These are phyloP conservation scores for Lentinus brumalis DNA, from an alignment of 768 basidiomycete genomes.

Conservation along the genomic window DNA sequence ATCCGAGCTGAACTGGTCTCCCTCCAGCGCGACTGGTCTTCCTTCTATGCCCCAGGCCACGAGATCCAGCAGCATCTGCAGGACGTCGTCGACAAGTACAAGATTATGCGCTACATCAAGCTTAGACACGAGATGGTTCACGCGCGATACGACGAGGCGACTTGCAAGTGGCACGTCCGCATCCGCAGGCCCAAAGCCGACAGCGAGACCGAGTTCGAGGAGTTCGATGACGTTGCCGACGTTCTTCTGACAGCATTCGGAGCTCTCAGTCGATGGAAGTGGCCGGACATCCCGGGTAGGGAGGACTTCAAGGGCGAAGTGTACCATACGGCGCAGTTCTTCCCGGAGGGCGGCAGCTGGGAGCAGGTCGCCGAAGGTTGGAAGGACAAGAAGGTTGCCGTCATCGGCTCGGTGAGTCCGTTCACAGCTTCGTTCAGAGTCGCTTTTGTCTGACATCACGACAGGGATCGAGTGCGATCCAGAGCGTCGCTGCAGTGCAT, in stretches of 20 bases:
- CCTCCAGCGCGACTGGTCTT: constrained; percentile 57
- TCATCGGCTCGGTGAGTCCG: constrained; percentile 58
- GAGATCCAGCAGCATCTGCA: constrained; percentile 62
- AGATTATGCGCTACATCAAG: constrained; percentile 54
- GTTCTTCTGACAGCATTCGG: constrained; percentile 60
- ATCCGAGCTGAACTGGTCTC: background rate
- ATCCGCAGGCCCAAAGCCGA: constrained; percentile 32
- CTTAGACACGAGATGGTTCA: constrained; percentile 54
- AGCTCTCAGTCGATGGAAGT: constrained; percentile 57
- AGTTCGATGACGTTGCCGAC: constrained; percentile 56
- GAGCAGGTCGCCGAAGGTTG: constrained; percentile 49
- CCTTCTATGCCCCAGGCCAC: constrained; percentile 58
- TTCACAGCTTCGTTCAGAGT: background rate
- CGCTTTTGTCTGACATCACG: no score
- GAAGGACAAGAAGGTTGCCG: constrained; percentile 54
- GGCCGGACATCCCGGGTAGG: constrained; percentile 67
- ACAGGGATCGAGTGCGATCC: constrained; percentile 64
- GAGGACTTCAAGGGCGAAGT: constrained; percentile 57
- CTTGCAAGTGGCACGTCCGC: constrained; percentile 58
- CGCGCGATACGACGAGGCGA: constrained; percentile 51
- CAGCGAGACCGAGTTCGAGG: constrained; percentile 40
- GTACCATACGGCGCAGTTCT: constrained; percentile 68
- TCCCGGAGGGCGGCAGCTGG: constrained; percentile 40
- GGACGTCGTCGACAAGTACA: constrained; percentile 56
- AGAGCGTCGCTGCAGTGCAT: constrained; percentile 60